Percentiles rank a stretch among this genome's conserved stretches.
Conservation (phyloP, 78 protist species). For the Creolimax fragrantissima region DNA sequence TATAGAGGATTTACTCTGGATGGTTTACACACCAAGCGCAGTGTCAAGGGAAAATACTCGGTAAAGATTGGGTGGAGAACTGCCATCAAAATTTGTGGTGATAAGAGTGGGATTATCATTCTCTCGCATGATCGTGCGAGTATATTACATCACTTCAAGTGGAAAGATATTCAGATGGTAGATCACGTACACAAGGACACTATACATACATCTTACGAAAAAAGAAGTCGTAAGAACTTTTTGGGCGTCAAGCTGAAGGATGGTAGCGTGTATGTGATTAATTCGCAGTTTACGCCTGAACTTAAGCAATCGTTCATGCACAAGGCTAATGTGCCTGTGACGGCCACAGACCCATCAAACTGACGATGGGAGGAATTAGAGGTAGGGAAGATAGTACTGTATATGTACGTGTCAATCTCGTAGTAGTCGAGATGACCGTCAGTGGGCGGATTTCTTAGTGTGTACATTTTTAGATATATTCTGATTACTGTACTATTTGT, state of each 20-base stretch:
- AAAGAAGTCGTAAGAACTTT: background rate
- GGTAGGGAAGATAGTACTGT: too few species aligned
- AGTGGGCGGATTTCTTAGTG: too few species aligned
- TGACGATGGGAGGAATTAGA: too few species aligned
- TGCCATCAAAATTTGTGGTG: background rate
- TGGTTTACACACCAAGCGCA: background rate
- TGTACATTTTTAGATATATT: too few species aligned
- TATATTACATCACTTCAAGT: background rate
- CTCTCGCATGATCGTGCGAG: background rate
- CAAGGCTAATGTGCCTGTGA: background rate
- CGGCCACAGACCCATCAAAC: background rate
- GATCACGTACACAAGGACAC: background rate
- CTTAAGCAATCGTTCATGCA: background rate
- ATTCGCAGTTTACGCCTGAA: background rate
- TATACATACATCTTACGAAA: background rate
- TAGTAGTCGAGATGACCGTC: too few species aligned
- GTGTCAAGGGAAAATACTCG: background rate
- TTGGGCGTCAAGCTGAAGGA: background rate
- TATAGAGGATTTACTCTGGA: background rate
- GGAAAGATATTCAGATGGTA: background rate
- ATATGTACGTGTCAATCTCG: too few species aligned
- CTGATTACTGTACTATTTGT: too few species aligned
- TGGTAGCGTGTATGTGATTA: background rate
- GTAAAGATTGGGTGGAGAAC: background rate
- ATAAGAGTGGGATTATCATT: background rate